Evolutionary conservation across 495 filamentous ascomycete species (phyloP), one percentile per base, ranked within the genome.

Genomic region (Penicillium cinerascens): DNA sequence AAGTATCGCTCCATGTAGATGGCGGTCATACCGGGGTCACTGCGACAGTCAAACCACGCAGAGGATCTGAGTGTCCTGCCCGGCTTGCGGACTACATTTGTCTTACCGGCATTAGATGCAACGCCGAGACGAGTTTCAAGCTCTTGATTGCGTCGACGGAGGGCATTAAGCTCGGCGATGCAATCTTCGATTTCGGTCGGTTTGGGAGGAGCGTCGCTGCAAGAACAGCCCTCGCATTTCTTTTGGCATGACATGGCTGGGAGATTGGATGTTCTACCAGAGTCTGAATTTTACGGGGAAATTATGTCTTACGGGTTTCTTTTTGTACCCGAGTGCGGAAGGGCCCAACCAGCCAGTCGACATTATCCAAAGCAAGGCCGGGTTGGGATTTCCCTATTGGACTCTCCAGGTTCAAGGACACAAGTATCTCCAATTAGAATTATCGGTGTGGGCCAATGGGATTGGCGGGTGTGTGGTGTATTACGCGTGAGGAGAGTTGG

Each of bases 1-100:
- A 80, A 69, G 43, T 80, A 80, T n/a, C 78, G 70, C 55, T 82
- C 78, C 47, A 79, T 72, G 48, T 82, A 82, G 13, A 79, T 51
- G 0, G 77, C 69, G 23, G 72, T 74, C 73, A 83, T 82, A 40
- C 69, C 77, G 16, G 74, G 69, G 47, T 80, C 70, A 41, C 59
- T 67, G 47, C 72, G 62, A 29, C 66, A 69, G 43, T 74, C 70
- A 52, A 80, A 77, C 77, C 77, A 80, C 25, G 67, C 62, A 1
- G 75, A 56, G 7, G 77, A 80, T 5, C 77, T 73, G 23, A 79
- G 61, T 43, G 64, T 72, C 35, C 65, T 67, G 27, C 64, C 58
- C 10, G 62, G 59, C 20, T 57, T 16, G 54, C 38, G 20, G n/a
- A 20, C 11, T 0, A 62, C 44, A 6, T 50, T 47, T 7, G 42